phyloP scores from a whole-genome alignment of 2,329 filamentous ascomycete genomes.

The Venturia oleaginea region DNA sequence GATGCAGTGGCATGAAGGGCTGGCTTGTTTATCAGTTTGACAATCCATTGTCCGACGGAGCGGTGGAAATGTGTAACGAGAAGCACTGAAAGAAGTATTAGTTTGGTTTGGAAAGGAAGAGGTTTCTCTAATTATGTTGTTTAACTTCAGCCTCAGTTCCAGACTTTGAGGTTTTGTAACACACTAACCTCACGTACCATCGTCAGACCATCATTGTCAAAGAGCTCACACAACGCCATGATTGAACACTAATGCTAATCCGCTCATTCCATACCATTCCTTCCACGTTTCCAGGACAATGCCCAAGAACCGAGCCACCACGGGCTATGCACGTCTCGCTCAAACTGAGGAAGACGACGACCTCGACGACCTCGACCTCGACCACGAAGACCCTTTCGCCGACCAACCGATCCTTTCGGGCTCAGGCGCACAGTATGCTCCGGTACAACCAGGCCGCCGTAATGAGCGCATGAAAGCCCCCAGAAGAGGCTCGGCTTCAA shows the following conservation, averaged over 20 bases:
- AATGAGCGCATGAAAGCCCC: slow-evolving; percentile 32
- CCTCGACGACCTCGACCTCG: slow-evolving; percentile 26
- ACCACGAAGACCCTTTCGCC: slow-evolving; percentile 29
- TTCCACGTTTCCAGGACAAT: slow-evolving; percentile 17
- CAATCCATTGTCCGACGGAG: neutral
- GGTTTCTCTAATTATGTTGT: neutral
- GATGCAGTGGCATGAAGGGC: neutral
- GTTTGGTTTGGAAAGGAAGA: neutral
- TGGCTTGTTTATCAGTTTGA: neutral
- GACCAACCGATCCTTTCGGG: slow-evolving; percentile 28
- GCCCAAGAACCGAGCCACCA: slow-evolving; percentile 29
- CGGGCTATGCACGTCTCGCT: slow-evolving; percentile 44
- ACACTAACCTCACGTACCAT: neutral
- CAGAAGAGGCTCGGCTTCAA: neutral
- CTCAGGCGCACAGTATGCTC: slow-evolving; percentile 31
- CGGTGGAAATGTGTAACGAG: neutral
- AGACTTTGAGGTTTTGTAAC: neutral
- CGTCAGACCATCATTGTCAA: neutral
- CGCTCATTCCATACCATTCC: neutral
- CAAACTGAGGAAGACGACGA: slow-evolving; percentile 43
- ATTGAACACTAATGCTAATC: neutral
- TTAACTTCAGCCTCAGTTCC: neutral
- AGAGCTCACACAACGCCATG: neutral
- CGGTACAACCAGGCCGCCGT: slow-evolving; percentile 37
- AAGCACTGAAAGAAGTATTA: neutral